Conservation (phyloP, 2,329 filamentous ascomycete genomes). For the Fusarium mangiferae region DNA sequence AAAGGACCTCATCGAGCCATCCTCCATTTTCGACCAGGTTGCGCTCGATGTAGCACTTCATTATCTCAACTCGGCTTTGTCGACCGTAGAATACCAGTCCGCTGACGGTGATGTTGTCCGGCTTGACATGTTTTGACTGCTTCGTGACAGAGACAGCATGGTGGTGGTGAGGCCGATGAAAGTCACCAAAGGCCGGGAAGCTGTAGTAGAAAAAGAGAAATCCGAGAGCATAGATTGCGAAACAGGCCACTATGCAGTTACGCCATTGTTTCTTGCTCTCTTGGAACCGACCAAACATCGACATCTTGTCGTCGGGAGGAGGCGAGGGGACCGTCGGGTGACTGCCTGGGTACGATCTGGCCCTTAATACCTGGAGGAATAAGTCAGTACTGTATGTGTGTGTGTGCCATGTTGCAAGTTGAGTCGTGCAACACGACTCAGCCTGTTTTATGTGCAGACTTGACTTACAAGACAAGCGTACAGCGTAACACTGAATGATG, state of each 20-base stretch:
- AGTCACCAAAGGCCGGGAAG: neutral
- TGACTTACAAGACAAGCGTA: neutral
- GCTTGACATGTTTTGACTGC: conserved; percentile 4
- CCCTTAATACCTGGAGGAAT: neutral
- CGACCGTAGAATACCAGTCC: conserved; percentile 34
- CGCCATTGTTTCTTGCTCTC: conserved; percentile 2
- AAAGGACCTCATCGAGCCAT: conserved; percentile 33
- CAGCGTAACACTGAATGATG: neutral
- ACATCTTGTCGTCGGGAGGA: neutral
- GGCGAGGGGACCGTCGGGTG: neutral
- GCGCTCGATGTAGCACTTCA: conserved; percentile 36
- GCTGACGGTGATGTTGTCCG: conserved; percentile 26
- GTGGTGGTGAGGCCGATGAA: neutral
- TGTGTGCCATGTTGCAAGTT: neutral
- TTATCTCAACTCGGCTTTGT: conserved; percentile 9
- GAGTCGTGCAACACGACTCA: neutral
- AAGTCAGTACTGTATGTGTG: neutral
- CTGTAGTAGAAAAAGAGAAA: neutral
- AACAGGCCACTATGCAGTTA: neutral
- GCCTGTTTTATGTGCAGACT: neutral
- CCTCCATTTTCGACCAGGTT: conserved; percentile 35
- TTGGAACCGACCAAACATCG: neutral
- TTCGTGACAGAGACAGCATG: neutral
- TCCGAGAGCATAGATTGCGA: neutral
- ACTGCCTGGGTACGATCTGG: neutral